Conservation (phyloP, 345 rosid species). For the Salix dunnii region DNA sequence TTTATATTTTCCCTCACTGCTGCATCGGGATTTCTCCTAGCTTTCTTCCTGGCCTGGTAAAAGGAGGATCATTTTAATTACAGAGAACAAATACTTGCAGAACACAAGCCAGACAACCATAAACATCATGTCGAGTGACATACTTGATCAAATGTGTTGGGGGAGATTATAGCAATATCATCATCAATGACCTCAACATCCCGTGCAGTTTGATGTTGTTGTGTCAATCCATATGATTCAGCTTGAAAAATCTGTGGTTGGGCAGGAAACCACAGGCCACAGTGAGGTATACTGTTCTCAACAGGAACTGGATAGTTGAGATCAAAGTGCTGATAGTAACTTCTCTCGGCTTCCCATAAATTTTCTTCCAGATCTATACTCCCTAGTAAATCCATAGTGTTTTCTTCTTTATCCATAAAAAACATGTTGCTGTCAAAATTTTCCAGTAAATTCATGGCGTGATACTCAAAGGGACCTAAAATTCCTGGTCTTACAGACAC, state of each 20-base stretch:
- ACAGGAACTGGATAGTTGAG: background rate
- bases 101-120: background rate
- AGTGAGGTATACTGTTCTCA: background rate
- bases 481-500: background rate
- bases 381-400: background rate
- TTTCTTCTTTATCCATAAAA: background rate
- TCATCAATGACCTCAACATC: background rate
- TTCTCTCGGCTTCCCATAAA: background rate
- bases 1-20: background rate
- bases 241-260: background rate
- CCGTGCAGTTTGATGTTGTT: background rate
- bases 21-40: background rate
- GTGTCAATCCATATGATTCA: background rate
- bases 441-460: background rate
- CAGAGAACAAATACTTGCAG: background rate
- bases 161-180: background rate
- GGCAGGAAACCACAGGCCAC: background rate
- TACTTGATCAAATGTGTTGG: background rate
- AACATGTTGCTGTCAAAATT: background rate
- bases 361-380: background rate
- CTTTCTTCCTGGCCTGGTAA: conserved; percentile 4
- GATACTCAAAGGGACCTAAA: background rate
- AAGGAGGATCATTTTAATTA: background rate
- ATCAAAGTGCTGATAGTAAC: background rate
- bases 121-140: background rate